These are phyloP conservation scores for Suhomyces anneliseae DNA, from an alignment of 1,139 yeast genomes.

Conservation along the genomic window DNA sequence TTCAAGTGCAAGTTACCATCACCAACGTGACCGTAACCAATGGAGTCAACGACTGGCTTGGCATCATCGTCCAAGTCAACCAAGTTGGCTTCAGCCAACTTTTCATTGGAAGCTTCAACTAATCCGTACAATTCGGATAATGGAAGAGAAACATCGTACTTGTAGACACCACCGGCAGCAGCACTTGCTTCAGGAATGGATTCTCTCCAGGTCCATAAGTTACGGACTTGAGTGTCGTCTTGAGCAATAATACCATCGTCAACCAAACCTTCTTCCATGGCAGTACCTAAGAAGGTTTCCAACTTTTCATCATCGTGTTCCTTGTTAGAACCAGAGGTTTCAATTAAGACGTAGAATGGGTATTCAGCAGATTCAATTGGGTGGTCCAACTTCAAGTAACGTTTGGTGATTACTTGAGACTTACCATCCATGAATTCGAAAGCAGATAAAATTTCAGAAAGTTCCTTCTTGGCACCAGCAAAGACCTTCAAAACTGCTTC, in stretches of 20 bases:
- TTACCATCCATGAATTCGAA: slow-evolving; percentile 91
- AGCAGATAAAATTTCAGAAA: slow-evolving; percentile 86
- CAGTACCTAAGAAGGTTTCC: slow-evolving; percentile 75
- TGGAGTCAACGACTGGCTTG: slow-evolving; percentile 79
- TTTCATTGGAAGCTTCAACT: slow-evolving; percentile 68
- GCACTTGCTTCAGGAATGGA: slow-evolving; percentile 87
- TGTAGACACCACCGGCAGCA: slow-evolving; percentile 89
- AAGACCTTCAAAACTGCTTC: slow-evolving; percentile 83
- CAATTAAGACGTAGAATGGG: slow-evolving; percentile 88
- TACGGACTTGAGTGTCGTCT: slow-evolving; percentile 81
- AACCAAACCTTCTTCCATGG: slow-evolving; percentile 82
- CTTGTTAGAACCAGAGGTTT: slow-evolving; percentile 89
- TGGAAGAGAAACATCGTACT: slow-evolving; percentile 93
- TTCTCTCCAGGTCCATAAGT: slow-evolving; percentile 95
- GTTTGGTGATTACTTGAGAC: slow-evolving; percentile 65
- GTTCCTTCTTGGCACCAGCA: slow-evolving; percentile 72
- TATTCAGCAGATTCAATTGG: slow-evolving; percentile 76
- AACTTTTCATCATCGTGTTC: slow-evolving; percentile 80
- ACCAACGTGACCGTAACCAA: slow-evolving; percentile 96
- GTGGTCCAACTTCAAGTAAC: slow-evolving; percentile 56
- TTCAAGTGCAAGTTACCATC: slow-evolving; percentile 94
- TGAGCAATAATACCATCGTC: slow-evolving; percentile 94
- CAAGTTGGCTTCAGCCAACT: slow-evolving; percentile 56
- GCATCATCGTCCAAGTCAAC: slow-evolving; percentile 63
- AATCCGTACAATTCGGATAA: slow-evolving; percentile 73